These are phyloP conservation scores for Diaporthe sp. DNA, from an alignment of 2,329 filamentous ascomycete genomes.

Conservation along the genomic window DNA sequence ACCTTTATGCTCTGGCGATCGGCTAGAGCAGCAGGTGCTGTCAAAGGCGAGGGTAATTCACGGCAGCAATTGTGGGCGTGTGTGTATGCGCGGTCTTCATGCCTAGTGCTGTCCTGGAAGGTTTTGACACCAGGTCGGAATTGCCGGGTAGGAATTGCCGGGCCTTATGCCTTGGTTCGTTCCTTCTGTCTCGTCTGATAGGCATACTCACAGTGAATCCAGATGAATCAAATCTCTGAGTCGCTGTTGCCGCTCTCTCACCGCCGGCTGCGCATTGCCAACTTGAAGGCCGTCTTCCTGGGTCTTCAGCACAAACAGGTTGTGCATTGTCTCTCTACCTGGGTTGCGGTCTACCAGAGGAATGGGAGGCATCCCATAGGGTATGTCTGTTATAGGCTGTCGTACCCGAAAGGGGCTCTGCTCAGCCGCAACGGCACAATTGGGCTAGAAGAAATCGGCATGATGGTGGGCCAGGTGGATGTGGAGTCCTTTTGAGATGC, in stretches of 20 bases:
- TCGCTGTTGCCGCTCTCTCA: neutral
- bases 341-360: neutral
- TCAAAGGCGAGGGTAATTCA: neutral
- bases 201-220: neutral
- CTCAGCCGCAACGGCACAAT: neutral
- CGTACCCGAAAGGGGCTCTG: neutral
- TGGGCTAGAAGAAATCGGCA: neutral
- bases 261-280: neutral
- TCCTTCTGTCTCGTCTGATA: neutral
- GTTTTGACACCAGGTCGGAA: neutral
- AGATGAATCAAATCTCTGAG: neutral
- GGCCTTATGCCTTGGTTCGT: neutral
- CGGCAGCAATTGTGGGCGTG: neutral
- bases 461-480: conserved; percentile 10
- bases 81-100: neutral
- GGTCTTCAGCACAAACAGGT: neutral
- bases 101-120: neutral
- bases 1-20: conserved; percentile 22
- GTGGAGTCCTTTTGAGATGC: neutral
- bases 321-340: too few species aligned
- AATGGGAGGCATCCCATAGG: neutral
- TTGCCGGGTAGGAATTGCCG: neutral
- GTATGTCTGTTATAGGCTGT: neutral
- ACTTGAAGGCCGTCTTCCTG: neutral
- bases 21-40: neutral